A percentile compares a stretch with the other conserved stretches of the same genome.
phyloP scores from a whole-genome alignment of 1,284 basidiomycete genomes.

The Moesziomyces parantarcticus region DNA sequence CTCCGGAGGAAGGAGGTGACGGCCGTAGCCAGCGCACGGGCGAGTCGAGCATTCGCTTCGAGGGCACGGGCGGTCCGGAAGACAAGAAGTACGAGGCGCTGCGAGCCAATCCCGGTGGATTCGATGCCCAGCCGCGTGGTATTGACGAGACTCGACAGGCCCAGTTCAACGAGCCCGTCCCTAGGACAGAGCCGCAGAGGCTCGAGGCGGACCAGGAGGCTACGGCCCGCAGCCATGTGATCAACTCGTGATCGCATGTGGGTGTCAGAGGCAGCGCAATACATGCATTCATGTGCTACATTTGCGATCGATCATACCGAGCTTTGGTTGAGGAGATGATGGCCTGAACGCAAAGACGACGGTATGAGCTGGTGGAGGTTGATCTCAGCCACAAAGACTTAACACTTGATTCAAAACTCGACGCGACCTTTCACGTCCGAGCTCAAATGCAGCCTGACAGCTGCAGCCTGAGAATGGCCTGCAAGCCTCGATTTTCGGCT shows the following conservation, averaged over 20 bases:
- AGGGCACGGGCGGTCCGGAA: conserved; percentile 53
- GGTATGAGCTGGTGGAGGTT: no score
- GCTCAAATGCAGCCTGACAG: no score
- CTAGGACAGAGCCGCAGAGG: conserved; percentile 52
- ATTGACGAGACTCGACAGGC: conserved; percentile 47
- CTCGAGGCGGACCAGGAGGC: conserved; percentile 53
- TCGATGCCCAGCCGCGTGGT: conserved; percentile 37
- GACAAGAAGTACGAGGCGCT: conserved; percentile 55
- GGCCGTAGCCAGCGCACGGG: conserved; percentile 44
- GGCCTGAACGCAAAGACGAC: no score
- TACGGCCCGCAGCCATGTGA: conserved; percentile 41
- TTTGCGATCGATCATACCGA: no score
- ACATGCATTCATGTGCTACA: not conserved
- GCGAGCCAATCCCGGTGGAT: conserved; percentile 49
- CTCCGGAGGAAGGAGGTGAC: conserved; percentile 56
- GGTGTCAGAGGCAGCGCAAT: not conserved
- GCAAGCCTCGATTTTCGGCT: no score
- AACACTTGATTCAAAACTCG: no score
- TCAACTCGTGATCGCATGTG: conserved; percentile 33
- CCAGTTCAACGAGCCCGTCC: conserved; percentile 47
- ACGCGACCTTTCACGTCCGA: no score
- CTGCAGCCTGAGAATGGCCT: no score
- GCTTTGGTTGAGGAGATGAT: no score
- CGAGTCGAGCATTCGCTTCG: conserved; percentile 55
- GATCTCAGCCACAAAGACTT: no score